Evolutionary conservation across 1,284 basidiomycete genomes (phyloP).

Genomic region (Agaricales sp.): DNA sequence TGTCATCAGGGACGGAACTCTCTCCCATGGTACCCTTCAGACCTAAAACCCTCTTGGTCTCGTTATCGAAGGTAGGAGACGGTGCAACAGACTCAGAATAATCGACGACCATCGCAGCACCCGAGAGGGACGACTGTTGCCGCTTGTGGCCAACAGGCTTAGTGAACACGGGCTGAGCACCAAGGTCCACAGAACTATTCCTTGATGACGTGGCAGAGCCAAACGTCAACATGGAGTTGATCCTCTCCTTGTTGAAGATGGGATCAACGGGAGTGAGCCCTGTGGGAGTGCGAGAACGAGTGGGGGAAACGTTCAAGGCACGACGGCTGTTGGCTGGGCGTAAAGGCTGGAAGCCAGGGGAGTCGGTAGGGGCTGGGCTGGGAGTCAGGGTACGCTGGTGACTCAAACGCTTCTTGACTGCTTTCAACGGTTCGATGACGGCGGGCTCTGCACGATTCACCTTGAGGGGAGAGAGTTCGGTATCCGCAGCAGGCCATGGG

Average conservation of each 20-base stretch:
- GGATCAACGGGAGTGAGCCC: slow-evolving; percentile 1
- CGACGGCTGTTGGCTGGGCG: slow-evolving; percentile 31
- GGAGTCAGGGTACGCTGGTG: slow-evolving; percentile 42
- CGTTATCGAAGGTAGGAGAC: slow-evolving; percentile 32
- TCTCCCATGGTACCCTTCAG: slow-evolving; percentile 57
- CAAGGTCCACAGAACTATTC: slow-evolving; percentile 22
- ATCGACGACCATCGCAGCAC: slow-evolving; percentile 12
- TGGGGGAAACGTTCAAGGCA: neutral
- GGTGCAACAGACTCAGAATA: slow-evolving; percentile 9
- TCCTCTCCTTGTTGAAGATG: slow-evolving; percentile 18
- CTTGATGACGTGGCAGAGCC: slow-evolving; percentile 30
- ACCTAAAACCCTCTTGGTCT: slow-evolving; percentile 44
- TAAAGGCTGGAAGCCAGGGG: slow-evolving; percentile 49
- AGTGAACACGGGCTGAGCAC: slow-evolving; percentile 38
- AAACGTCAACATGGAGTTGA: slow-evolving; percentile 36
- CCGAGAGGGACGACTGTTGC: slow-evolving; percentile 26
- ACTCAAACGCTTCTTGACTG: slow-evolving; percentile 27
- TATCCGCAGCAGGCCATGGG: slow-evolving; percentile 46
- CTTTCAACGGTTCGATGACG: slow-evolving; percentile 15
- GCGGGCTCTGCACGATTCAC: slow-evolving; percentile 8
- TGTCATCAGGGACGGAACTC: slow-evolving; percentile 25
- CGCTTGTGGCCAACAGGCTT: slow-evolving; percentile 24
- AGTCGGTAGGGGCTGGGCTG: slow-evolving; percentile 36
- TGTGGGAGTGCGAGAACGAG: neutral
- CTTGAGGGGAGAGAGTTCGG: slow-evolving; percentile 36